phyloP scores from a whole-genome alignment of 768 basidiomycete species.

The Cystofilobasidium bisporidii region DNA sequence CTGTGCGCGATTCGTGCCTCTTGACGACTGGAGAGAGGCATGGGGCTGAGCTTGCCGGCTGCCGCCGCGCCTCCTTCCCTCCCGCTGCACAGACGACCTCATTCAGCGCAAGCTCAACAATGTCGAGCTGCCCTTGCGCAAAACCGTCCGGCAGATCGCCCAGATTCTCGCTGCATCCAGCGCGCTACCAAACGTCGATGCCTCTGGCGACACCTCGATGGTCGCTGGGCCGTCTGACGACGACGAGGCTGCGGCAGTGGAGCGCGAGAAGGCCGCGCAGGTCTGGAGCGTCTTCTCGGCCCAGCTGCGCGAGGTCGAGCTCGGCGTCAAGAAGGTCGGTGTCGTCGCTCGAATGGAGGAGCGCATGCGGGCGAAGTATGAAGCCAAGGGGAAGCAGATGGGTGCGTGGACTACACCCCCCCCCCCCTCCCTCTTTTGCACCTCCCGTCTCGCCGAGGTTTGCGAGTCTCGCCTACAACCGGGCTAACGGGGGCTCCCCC shows the following conservation, averaged over 20 bases:
- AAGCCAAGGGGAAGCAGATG: constrained; percentile 13
- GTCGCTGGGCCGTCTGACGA: neutral
- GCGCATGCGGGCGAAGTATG: constrained; percentile 21
- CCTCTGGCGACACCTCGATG: neutral
- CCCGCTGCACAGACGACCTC: neutral
- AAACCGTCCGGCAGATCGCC: neutral
- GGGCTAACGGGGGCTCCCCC: no score
- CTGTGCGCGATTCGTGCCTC: neutral
- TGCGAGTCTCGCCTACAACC: no score
- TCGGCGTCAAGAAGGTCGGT: constrained; percentile 19
- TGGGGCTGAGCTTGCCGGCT: neutral
- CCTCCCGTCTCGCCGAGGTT: neutral
- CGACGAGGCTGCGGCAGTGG: neutral
- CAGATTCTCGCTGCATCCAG: neutral
- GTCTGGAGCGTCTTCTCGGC: constrained; percentile 15
- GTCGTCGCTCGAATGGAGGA: constrained; percentile 20
- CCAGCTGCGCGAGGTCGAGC: constrained; percentile 13
- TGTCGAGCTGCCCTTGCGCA: neutral
- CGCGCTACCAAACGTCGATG: neutral
- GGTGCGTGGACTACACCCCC: no score
- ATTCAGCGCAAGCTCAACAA: constrained; percentile 12
- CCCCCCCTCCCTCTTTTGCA: no score
- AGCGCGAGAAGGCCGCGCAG: neutral
- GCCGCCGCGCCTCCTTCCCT: neutral
- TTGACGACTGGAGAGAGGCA: neutral